These are phyloP conservation scores for Fusarium napiforme DNA, from an alignment of 2,329 filamentous ascomycete genomes.

Conservation along the genomic window DNA sequence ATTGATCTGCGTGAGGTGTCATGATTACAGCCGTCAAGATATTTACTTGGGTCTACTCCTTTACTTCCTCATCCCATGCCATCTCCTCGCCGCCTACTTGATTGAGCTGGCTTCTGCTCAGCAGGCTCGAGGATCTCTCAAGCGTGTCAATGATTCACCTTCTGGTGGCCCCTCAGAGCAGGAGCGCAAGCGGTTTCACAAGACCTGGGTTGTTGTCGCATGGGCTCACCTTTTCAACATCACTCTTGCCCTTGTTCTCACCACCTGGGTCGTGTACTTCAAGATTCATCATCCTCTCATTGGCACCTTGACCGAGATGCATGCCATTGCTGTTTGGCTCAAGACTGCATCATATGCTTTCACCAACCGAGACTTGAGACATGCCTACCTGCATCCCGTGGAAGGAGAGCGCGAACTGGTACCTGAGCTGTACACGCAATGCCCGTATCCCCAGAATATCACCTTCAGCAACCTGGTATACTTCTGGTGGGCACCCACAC, in stretches of 20 bases:
- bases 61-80: slow-evolving; percentile 88
- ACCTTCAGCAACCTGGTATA: slow-evolving; percentile 88
- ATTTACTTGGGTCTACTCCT: slow-evolving; percentile 79
- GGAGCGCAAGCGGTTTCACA: slow-evolving; percentile 73
- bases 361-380: slow-evolving; percentile 93
- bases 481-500: slow-evolving; percentile 97
- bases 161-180: slow-evolving; percentile 61
- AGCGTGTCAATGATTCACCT: slow-evolving; percentile 63
- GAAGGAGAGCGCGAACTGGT: slow-evolving; percentile 75
- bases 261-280: slow-evolving; percentile 88
- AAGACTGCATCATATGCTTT: slow-evolving; percentile 97
- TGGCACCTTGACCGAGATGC: slow-evolving; percentile 88
- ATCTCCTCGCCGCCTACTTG: slow-evolving; percentile 88
- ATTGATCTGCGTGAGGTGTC: slow-evolving; percentile 88
- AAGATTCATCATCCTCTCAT: slow-evolving; percentile 93
- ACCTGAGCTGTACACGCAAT: slow-evolving; percentile 82
- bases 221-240: slow-evolving; percentile 86
- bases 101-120: slow-evolving; percentile 87
- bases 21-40: slow-evolving; percentile 86
- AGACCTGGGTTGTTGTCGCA: slow-evolving; percentile 83
- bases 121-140: slow-evolving; percentile 77
- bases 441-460: slow-evolving; percentile 92
- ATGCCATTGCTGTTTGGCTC: slow-evolving; percentile 94
- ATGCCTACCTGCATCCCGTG: slow-evolving; percentile 84
- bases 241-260: slow-evolving; percentile 80